These are phyloP conservation scores for Debaryomyces prosopidis DNA, from an alignment of 805 yeast species.

Conservation along the genomic window DNA sequence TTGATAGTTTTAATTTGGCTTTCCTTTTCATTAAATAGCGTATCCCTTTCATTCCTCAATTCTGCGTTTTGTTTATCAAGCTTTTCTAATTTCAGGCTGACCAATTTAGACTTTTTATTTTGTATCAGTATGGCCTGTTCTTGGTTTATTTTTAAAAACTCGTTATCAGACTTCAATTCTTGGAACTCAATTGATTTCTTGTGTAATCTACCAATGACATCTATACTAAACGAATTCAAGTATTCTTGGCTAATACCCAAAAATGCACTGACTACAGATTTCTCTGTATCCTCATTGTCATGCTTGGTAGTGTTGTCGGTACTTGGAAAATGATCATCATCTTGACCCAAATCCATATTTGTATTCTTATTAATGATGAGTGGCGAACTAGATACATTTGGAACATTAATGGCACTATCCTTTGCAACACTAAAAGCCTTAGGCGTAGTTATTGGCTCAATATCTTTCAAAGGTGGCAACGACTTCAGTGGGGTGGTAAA, in stretches of 20 bases:
- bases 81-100: slow-evolving; percentile 19
- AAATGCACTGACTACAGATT: not conserved
- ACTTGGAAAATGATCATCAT: not conserved
- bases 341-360: slow-evolving; percentile 2
- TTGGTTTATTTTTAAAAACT: slow-evolving; percentile 33
- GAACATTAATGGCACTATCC: slow-evolving; percentile 20
- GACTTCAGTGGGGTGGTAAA: slow-evolving; percentile 43
- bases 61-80: slow-evolving; percentile 22
- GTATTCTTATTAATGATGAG: slow-evolving; percentile 10
- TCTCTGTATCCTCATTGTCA: slow-evolving; percentile 6
- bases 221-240: not conserved
- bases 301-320: not conserved
- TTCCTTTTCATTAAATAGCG: slow-evolving; percentile 8
- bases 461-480: slow-evolving; percentile 44
- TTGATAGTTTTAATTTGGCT: slow-evolving; percentile 13
- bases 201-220: slow-evolving; percentile 19
- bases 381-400: slow-evolving; percentile 21
- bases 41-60: slow-evolving; percentile 17
- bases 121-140: slow-evolving; percentile 32
- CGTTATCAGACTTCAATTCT: slow-evolving; percentile 30
- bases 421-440: slow-evolving; percentile 41
- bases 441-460: slow-evolving; percentile 42
- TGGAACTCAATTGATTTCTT: slow-evolving; percentile 28
- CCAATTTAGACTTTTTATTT: slow-evolving; percentile 18
- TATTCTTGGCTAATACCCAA: not conserved